Evolutionary conservation across 106 monocot genomes (phyloP), one percentile per base, ranked within the genome.

Genomic region (Platanthera zijinensis): DNA sequence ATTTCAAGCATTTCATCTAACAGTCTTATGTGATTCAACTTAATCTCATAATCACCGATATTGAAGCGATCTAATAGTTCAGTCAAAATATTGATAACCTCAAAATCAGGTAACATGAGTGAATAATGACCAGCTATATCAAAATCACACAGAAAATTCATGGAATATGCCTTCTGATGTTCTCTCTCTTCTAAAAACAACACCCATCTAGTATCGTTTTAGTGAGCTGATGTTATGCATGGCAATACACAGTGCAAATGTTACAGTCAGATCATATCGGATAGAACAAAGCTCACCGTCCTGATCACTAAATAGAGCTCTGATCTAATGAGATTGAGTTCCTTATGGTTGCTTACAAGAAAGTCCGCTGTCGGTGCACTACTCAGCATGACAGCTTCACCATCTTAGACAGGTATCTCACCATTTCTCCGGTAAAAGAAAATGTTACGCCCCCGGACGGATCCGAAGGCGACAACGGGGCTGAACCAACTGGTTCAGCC

Each of bases 81-180:
- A 63, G 86, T 92, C 82, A 99, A 81, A 59, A 99, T 90, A 68
- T 82, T 86, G 57, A 99, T 74, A 68, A 99, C 90, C 79, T 99
- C 99, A 88, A 92, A 99, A 76, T 99, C 99, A 62, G 94, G 84
- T 80, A 84, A 89, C 99, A 99, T 99, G 25, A 76, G 12, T 57
- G 92, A 90, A 88, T 87, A 94, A 18, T 92, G 83, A 8, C 99
- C 99, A 75, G 94, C 94, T 69, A 99, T 87, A 77, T 99, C 94
- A 88, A 99, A 88, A 74, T 99, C 99, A 75, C 94, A 94, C 64
- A 81, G 94, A 99, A 73, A 99, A 99, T 77, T 99, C 99, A 79
- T 94, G 92, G 73, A 86, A 99, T 51, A 92, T 88, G 32, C 99
- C 99, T 74, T 95, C 94, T 17, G 92, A 92, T 62, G 99, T 94